Evolutionary conservation across 2,329 filamentous ascomycete genomes (phyloP).

Genomic region (Orbilia oligospora): DNA sequence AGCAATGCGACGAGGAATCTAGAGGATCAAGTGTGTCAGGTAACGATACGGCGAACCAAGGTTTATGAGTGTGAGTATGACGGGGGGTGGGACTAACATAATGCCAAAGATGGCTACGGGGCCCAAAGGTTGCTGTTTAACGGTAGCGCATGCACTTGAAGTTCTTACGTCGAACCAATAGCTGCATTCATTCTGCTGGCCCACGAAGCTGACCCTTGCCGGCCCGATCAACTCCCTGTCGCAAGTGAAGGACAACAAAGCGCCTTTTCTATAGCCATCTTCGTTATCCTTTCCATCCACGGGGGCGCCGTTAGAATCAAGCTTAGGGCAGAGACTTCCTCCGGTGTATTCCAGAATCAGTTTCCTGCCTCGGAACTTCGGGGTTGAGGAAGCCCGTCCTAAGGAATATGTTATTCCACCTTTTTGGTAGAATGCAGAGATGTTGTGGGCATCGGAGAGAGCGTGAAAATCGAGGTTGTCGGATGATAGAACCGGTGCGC

Average conservation of each 20-base stretch:
- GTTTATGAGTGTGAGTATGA: neutral
- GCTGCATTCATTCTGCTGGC: conserved; percentile 88
- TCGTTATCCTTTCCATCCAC: conserved; percentile 66
- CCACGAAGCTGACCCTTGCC: conserved; percentile 85
- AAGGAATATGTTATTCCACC: conserved; percentile 34
- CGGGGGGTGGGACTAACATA: conserved; percentile 73
- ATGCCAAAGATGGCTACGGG: conserved; percentile 87
- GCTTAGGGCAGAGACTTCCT: conserved; percentile 77
- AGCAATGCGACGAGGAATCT: conserved; percentile 78
- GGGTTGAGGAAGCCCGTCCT: conserved; percentile 65
- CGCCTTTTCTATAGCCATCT: conserved; percentile 76
- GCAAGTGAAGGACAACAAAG: conserved; percentile 93
- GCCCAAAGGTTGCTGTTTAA: conserved; percentile 75
- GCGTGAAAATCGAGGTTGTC: conserved; percentile 50
- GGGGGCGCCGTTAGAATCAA: conserved; percentile 67
- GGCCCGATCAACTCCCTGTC: conserved; percentile 80
- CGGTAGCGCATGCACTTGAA: conserved; percentile 83
- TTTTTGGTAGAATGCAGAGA: conserved; percentile 82
- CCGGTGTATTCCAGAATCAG: conserved; percentile 82
- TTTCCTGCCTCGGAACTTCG: conserved; percentile 77
- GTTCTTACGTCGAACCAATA: conserved; percentile 97
- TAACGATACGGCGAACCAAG: neutral
- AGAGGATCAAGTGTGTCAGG: neutral
- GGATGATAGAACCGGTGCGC: conserved; percentile 73
- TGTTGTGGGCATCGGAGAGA: conserved; percentile 71